Base-by-base conservation (phyloP, 2,329 filamentous ascomycete species). In the Aureobasidium sp. region DNA sequence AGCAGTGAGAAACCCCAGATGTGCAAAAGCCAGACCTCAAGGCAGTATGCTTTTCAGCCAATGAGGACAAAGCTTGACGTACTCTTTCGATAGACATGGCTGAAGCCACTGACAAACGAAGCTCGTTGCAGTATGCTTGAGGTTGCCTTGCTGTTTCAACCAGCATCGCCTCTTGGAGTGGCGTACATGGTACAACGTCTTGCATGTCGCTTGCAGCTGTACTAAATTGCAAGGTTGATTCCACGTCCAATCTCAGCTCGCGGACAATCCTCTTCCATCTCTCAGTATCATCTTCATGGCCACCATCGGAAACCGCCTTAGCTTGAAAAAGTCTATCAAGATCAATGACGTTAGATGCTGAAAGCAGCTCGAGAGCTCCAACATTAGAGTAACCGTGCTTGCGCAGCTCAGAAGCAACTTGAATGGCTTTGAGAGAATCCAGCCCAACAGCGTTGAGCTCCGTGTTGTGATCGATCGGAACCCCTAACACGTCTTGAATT, bases 111-210 rank as follows among this genome's bases (percentile, higher is more conserved):
- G 82, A 76, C 1, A 95, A 71, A 67, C 88, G 82, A 12, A 94
- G 76, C 77, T 86, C 86, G 67, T 96, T 97, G 74, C 87, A 89
- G 70, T 97, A 96, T 8, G 86, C 80, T 50, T 74, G 75, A 1
- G 78, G 65, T 63, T 86, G 78, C 19, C 76, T 78, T 2, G 79
- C 73, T 0, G 90, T 92, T 74, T 96, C 90, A 0, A 83, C 79
- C 17, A 96, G 78, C 90, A 96, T 95, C 1, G 90, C 86, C 19
- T 81, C 76, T 68, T 97, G 92, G 11, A 94, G 78, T 15, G 85
- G 81, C 4, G 86, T 92, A 70, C 90, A 94, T 5, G 81, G 80
- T 19, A 82, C 68, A 5, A 84, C 71, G 29, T 75, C 73, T 19
- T 76, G 70, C 22, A 74, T 53, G 4, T 68, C 59, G 8, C n/a